A percentile compares a stretch with the other conserved stretches of the same genome.
phyloP scores from a whole-genome alignment of 805 yeast genomes.

The Jamesozyma jinghongensis region DNA sequence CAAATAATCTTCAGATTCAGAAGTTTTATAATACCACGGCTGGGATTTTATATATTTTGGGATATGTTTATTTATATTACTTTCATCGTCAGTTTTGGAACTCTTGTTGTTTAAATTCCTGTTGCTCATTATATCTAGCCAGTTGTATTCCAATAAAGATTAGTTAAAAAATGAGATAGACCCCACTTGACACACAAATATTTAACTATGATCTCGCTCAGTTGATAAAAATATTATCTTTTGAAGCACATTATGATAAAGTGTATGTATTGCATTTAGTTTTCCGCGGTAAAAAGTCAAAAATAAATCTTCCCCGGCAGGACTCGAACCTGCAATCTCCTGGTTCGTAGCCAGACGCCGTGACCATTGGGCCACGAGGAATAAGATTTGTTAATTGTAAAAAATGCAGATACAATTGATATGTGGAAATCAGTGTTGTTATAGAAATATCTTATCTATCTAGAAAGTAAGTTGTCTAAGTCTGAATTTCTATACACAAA shows the following conservation, averaged over 20 bases:
- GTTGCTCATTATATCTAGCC: not conserved
- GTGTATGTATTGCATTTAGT: too few species aligned
- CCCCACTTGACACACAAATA: too few species aligned
- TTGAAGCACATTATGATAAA: too few species aligned
- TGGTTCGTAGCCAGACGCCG: conserved; percentile 65
- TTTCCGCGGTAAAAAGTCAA: too few species aligned
- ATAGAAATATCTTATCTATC: too few species aligned
- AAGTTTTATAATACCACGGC: conserved; percentile 30
- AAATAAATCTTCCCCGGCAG: conserved; percentile 38
- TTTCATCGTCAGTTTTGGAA: not conserved
- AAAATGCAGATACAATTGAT: too few species aligned
- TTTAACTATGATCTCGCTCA: too few species aligned
- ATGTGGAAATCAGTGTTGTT: too few species aligned
- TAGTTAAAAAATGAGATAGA: too few species aligned
- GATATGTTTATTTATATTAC: conserved; percentile 20
- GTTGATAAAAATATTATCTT: too few species aligned
- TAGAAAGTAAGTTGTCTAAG: too few species aligned
- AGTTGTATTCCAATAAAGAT: not conserved
- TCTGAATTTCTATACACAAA: too few species aligned
- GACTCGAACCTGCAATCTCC: conserved; percentile 48
- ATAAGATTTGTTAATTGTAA: conserved; percentile 29
- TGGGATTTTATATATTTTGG: conserved; percentile 27
- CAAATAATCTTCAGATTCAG: conserved; percentile 35
- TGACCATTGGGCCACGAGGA: conserved; percentile 73
- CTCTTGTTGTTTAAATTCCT: not conserved